Evolutionary conservation across 2,329 filamentous ascomycete species (phyloP).

Genomic region (Cladosporium cucumerinum): DNA sequence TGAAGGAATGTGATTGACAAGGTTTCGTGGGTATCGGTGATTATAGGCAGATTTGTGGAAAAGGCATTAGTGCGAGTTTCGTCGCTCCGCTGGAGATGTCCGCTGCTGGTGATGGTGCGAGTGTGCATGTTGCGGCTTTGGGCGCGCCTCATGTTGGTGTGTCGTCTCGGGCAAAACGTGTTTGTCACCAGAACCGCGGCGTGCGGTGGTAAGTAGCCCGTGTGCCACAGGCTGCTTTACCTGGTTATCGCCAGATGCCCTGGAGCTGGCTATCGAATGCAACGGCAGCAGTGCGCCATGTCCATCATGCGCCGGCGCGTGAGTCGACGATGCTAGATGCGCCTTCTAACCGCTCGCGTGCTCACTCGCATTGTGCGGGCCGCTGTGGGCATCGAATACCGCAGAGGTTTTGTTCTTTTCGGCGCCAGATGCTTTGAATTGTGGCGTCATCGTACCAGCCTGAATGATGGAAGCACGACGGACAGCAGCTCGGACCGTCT

Average conservation of each 20-base stretch:
- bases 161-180: not conserved
- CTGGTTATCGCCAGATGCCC: not conserved
- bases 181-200: not conserved
- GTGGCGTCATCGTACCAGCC: not conserved
- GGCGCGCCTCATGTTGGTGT: not conserved
- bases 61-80: not conserved
- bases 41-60: not conserved
- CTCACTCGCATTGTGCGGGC: slow-evolving; percentile 1
- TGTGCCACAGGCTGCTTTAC: not conserved
- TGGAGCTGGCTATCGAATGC: not conserved
- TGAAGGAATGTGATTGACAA: not conserved
- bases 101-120: not conserved
- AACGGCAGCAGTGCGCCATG: not conserved
- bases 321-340: slow-evolving; percentile 9
- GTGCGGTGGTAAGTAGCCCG: not conserved
- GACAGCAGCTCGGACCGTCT: not conserved
- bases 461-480: not conserved
- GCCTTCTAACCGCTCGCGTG: slow-evolving; percentile 17
- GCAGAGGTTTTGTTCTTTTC: not conserved
- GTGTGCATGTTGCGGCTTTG: not conserved
- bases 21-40: not conserved
- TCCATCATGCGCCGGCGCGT: not conserved
- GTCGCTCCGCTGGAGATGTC: not conserved
- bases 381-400: slow-evolving; percentile 9
- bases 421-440: not conserved